Evolutionary conservation across 2,329 filamentous ascomycete genomes (phyloP), one percentile per base, ranked within the genome.

Genomic region (Botrytis hyacinthi): DNA sequence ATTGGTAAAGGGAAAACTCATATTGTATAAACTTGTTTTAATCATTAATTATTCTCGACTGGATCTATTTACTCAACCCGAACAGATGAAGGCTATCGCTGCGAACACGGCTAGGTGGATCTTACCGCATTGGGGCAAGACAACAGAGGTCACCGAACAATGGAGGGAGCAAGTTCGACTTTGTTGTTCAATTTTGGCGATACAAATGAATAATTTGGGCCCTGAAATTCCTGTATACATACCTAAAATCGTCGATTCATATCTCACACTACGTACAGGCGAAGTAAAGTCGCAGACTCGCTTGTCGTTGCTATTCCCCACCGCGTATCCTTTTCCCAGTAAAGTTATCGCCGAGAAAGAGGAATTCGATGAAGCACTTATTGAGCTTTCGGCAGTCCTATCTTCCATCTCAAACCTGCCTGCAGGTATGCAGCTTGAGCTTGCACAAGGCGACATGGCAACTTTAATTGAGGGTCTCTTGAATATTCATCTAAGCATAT

Each of bases 151-250:
- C 16, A 94, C 90, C 4, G 91, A 95, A 51, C 93, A 97, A 79
- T 98, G 94, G 90, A 92, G 92, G 76, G 94, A 97, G 35, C 96
- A 98, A 83, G 93, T 98, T 29, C 92, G 96, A 26, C 85, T 99
- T 26, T 97, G 95, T 82, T 97, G 94, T 83, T 97, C 95, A 0
- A 92, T 99, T 48, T 87, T 99, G 51, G 93, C 95, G 14, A 94
- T 93, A 75, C 93, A 98, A 81, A 87, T 95, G 73, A 89, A 92
- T 59, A 88, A 93, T 77, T 87, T 97, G 14, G 91, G 92, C 14
- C 87, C 93, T 54, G 92, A 96, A 79, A 92, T 96, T 66, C 93
- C 94, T 32, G 92, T 95, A 75, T 97, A 97, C 81, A 91, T 98
- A 76, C 93, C 94, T 0, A 97, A 95, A 81, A 91, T 98, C 65